Base-by-base conservation (phyloP, 805 yeast genomes). In the Candida jianshihensis region DNA sequence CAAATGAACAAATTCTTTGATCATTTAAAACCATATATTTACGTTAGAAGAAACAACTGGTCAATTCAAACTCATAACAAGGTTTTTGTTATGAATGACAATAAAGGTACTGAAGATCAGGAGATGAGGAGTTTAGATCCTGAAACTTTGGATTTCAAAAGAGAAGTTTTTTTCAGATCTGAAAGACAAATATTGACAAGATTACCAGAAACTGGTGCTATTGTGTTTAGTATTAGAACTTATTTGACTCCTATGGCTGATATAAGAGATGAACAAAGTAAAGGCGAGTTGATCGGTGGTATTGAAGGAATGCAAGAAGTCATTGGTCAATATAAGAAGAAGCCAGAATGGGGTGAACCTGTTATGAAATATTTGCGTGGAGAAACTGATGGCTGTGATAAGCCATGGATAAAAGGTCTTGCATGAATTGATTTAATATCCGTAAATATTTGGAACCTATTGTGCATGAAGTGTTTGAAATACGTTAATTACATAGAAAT, bases 1-100 rank as follows among this genome's bases (percentile, higher is more conserved):
- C 72, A 83, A 17, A 83, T 83, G 90, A 75, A 74, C 49, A 70
- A 68, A 46, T 83, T 77, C 51, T 83, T 83, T 54, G 63, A 65
- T 19, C 68, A 75, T 42, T 51, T 82, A 41, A 64, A 68, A 44
- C 69, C 73, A 4, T 63, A 68, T 21, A 73, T 74, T 37, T 66
- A 68, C 33, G 80, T 82, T 51, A 73, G 73, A 40, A 66, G 92
- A 39, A 68, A 68, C 46, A 83, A 83, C 43, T 83, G 88, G 85
- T 66, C 81, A 0, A 57, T 83, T 18, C 92, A 83, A 51, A 66
- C 77, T 1, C 84, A 78, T 48, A 61, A 66, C 33, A 62, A 59
- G 29, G 45, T 73, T n/a, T 66, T 64, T 39, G 70, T 71, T 2
- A 68, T 75, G 31, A 49, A 56, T 13, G 70, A 66, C 7, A 77